phyloP scores from a whole-genome alignment of 2,329 filamentous ascomycete species.

The Fonsecaea pedrosoi region DNA sequence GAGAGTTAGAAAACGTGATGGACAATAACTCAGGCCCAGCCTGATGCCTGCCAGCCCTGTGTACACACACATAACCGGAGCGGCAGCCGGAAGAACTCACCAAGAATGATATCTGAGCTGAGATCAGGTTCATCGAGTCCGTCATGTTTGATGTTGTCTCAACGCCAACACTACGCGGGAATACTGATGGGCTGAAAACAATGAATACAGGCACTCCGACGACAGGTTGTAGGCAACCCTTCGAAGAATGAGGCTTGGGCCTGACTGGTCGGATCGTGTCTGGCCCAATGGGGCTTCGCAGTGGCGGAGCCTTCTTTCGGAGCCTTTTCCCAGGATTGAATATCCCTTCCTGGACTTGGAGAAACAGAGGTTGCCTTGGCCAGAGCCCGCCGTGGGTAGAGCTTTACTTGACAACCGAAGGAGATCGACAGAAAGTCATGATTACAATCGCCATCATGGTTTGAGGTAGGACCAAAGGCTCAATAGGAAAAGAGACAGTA shows the following conservation, averaged over 20 bases:
- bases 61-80: not conserved
- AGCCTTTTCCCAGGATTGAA: not conserved
- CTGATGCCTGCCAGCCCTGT: not conserved
- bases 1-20: not conserved
- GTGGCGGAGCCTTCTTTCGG: not conserved
- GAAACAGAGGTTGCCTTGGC: not conserved
- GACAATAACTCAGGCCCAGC: not conserved
- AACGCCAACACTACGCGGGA: not conserved
- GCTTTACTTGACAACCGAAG: constrained; percentile 21
- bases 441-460: constrained; percentile 15
- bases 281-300: not conserved
- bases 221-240: not conserved
- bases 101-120: constrained; percentile 41
- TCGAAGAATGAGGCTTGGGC: not conserved
- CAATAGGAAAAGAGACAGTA: constrained; percentile 1
- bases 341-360: not conserved
- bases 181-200: not conserved
- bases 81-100: constrained; percentile 28
- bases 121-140: constrained; percentile 41
- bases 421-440: constrained; percentile 29
- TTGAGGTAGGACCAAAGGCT: not conserved
- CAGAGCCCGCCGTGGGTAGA: not conserved
- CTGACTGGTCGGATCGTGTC: not conserved
- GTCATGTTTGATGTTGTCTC: constrained; percentile 24
- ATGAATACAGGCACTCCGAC: not conserved